Evolutionary conservation across 345 rosid species (phyloP).

Genomic region (Brassica napus): Da-Ae NC_063442.1:14149501-14150000

Average conservation of each 20-base stretch:
- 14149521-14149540: not conserved
- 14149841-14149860: not conserved
- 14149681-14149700: not conserved
- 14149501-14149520: not conserved
- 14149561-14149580: not conserved
- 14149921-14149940: not conserved
- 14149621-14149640: not conserved
- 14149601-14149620: not conserved
- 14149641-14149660: not conserved
- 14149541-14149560: not conserved
- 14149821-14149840: not conserved
- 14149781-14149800: not conserved
- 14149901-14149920: not conserved
- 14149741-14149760: not conserved
- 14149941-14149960: not conserved
- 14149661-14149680: not conserved
- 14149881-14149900: not conserved
- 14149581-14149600: not conserved
- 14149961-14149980: slow-evolving; percentile 12
- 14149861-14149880: not conserved
- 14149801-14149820: not conserved
- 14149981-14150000: slow-evolving; percentile 26
- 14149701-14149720: not conserved
- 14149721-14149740: not conserved
- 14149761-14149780: not conserved